Base-by-base conservation (phyloP, 176 grass and related monocot species). In the Coix lacrymajobi region DNA sequence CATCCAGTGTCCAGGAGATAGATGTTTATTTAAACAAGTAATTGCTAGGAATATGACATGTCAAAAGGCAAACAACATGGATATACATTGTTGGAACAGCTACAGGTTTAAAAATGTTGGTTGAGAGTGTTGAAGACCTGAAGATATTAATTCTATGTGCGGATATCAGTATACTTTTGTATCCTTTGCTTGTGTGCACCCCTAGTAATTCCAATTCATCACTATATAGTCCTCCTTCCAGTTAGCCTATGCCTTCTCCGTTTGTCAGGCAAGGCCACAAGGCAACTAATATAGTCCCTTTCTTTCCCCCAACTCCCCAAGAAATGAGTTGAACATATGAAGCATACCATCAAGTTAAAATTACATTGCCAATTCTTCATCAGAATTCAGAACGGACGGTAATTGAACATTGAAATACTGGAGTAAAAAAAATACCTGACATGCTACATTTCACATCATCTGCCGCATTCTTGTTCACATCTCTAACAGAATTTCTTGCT, bases 381-480 rank as follows among this genome's bases (percentile, higher is more conserved):
- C 9, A 43, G 17, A 66, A 54, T 15, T 32, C 4, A 82, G 2
- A 62, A 33, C 33, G 33, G 33, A 43, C 11, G 2, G 7, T 5
- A 75, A n/a, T 3, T 25, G 15, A 61, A 61, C 12, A 76, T 7
- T 25, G 24, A 30, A 36, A 82, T 61, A 32, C 45, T 54, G 25
- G 22, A 76, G 51, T 26, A 69, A 66, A 70, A n/a, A n/a, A 38
- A 83, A 62, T 92, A 98, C 96, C 96, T 93, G 93, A 39, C 96
- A 98, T 87, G 85, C 91, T 88, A 84, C 96, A 98, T 83, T 98
- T 98, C 15, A 79, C 67, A 45, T 95, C 92, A 87, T 91, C 91
- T 44, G 83, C 66, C 49, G 26, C 64, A 62, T 33, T 29, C 51
- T 9, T 58, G 76, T 43, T 67, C 7, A 72, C 44, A 88, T 78